These are phyloP conservation scores for Tulasnella sp. DNA, from an alignment of 768 basidiomycete species.

Conservation along the genomic window DNA sequence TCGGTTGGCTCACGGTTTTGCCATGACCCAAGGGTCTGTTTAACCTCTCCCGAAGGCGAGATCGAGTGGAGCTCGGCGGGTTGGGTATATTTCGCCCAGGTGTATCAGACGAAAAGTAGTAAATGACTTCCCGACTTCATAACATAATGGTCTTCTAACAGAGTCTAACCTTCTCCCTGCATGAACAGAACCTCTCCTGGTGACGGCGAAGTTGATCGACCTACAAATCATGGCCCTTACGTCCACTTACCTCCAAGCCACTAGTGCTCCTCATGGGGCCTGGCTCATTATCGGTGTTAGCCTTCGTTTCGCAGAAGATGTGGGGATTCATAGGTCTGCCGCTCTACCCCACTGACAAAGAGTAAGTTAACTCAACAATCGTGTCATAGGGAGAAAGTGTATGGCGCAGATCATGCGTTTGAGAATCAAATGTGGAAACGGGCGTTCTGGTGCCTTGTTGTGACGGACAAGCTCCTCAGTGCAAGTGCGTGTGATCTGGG, in stretches of 20 bases:
- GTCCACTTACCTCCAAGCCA: constrained; percentile 44
- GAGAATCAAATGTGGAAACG: constrained; percentile 75
- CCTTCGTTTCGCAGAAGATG: not conserved
- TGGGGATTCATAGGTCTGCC: constrained; percentile 31
- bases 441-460: constrained; percentile 49
- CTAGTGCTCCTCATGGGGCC: not conserved
- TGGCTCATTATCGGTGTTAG: not conserved
- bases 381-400: constrained; percentile 28
- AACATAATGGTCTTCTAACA: not conserved
- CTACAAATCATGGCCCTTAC: constrained; percentile 26
- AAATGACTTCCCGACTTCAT: constrained; percentile 29
- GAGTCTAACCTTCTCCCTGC: not conserved
- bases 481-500: not conserved
- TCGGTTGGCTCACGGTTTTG: constrained; percentile 49
- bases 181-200: constrained; percentile 30
- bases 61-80: constrained; percentile 41
- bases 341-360: not conserved
- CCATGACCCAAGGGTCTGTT: constrained; percentile 46
- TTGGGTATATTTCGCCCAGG: constrained; percentile 52
- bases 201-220: not conserved
- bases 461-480: constrained; percentile 27
- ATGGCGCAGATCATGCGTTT: constrained; percentile 30
- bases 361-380: not conserved
- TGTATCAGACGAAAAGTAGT: constrained; percentile 43
- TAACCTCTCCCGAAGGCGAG: constrained; percentile 21